These are phyloP conservation scores for Echium plantagineum DNA, from an alignment of 257 asterid species.

Conservation along the genomic window DNA sequence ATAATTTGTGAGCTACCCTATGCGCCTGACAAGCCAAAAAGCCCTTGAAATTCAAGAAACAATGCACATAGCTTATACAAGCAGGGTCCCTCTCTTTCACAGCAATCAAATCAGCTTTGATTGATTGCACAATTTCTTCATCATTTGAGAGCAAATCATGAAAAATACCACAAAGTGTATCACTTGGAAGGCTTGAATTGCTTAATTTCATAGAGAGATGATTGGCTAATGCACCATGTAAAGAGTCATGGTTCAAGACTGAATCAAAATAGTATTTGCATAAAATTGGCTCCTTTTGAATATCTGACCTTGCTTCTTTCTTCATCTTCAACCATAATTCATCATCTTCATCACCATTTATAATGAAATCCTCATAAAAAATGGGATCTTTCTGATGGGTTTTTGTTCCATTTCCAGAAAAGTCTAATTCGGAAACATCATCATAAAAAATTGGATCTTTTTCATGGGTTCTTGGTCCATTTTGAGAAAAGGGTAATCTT, in stretches of 20 bases:
- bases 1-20: constrained; percentile 1
- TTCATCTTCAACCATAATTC: constrained; percentile 55
- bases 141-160: constrained; percentile 34
- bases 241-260: constrained; percentile 44
- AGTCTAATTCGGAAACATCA: too few species aligned
- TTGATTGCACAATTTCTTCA: neutral
- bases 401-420: constrained; percentile 12
- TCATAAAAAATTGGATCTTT: neutral
- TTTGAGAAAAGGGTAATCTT: constrained; percentile 5
- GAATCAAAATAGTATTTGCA: constrained; percentile 44
- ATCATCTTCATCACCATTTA: constrained; percentile 5
- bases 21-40: constrained; percentile 37
- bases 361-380: neutral
- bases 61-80: constrained; percentile 28
- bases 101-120: neutral
- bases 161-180: constrained; percentile 46
- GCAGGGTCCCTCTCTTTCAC: constrained; percentile 39
- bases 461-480: constrained; percentile 7
- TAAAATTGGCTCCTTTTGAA: constrained; percentile 60
- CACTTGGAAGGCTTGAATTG: constrained; percentile 37
- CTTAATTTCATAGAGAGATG: constrained; percentile 53
- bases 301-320: constrained; percentile 59
- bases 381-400: constrained; percentile 1
- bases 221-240: constrained; percentile 57
- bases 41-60: constrained; percentile 42